phyloP scores from a whole-genome alignment of 2,329 filamentous ascomycete genomes.

The Trichoderma gracile region DNA sequence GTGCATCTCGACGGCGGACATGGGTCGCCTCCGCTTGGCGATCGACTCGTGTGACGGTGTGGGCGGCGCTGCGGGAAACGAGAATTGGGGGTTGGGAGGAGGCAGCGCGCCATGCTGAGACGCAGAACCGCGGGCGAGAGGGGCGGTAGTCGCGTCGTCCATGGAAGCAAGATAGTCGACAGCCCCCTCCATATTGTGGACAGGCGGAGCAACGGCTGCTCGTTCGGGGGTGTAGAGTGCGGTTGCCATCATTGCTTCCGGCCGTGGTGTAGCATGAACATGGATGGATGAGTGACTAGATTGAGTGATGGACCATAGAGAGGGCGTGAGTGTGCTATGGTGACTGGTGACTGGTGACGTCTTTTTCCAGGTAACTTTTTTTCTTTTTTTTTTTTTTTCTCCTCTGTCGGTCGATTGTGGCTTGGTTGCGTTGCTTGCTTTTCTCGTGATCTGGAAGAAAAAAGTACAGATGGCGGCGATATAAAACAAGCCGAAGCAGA shows the following conservation, averaged over 20 bases:
- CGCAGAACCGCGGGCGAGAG: constrained; percentile 27
- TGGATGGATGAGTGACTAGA: constrained; percentile 43
- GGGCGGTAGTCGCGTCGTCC: constrained; percentile 29
- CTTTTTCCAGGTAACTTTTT: neutral
- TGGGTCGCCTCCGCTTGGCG: constrained; percentile 50
- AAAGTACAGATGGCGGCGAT: constrained; percentile 8
- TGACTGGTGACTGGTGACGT: neutral
- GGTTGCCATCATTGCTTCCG: constrained; percentile 46
- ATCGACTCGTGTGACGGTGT: constrained; percentile 50
- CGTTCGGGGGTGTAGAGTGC: constrained; percentile 41
- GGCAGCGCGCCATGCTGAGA: constrained; percentile 36
- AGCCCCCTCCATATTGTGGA: constrained; percentile 33
- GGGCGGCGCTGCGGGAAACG: constrained; percentile 57
- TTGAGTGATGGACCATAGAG: constrained; percentile 45
- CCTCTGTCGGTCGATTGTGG: neutral
- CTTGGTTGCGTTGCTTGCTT: neutral
- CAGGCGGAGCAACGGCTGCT: constrained; percentile 36
- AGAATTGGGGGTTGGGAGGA: constrained; percentile 64
- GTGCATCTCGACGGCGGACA: constrained; percentile 54
- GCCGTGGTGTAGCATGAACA: constrained; percentile 54
- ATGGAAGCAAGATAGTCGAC: constrained; percentile 32
- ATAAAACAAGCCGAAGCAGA: constrained; percentile 26
- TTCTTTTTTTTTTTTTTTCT: neutral
- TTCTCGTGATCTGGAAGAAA: neutral
- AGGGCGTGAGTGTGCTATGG: constrained; percentile 16